Base-by-base conservation (phyloP, 1,139 yeast genomes). In the Casaregolazyma lundiana region DNA sequence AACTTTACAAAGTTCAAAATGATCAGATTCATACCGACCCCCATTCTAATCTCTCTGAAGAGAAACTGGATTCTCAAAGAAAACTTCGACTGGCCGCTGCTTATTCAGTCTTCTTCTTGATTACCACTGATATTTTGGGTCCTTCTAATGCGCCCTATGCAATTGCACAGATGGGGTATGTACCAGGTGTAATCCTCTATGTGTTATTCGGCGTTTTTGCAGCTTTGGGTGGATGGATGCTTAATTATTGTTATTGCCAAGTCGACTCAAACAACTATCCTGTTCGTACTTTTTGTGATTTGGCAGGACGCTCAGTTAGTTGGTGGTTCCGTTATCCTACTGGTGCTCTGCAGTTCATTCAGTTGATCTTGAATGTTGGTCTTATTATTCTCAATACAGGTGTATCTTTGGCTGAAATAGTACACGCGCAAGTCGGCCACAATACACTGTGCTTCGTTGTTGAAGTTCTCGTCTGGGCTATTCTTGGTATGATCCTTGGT, bases 71-170 rank as follows among this genome's bases (percentile, higher is more conserved):
- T 26, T 26, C 32, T 26, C 32, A 26, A 26, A 13, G 32, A 11
- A 55, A 59, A 50, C 49, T 65, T 9, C 58, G 69, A 38, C 55
- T 59, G 22, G 70, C 71, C 4, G 56, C 65, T 21, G 60, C 65
- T 59, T 58, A 64, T 48, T 62, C 73, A 0, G 73, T 70, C 7
- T 71, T 72, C 57, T 71, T 64, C 53, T 60, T 72, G 39, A 72
- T 72, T 45, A 71, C 76, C 13, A 71, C 76, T 2, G 76, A 72
- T 60, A 71, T 72, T 44, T 62, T 72, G 38, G 76, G 76, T 19
- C 76, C 76, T 17, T 61, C 69, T 13, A 61, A 66, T 44, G 74
- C 75, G 15, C 76, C 76, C 4, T 71, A 68, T 51, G 71, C 76
- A 11, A 60, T 72, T 43, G 57, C 71, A 6, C 67, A 69, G 47